Evolutionary conservation across 192 early-diverging fungal species (phyloP).

Genomic region (Diversispora eburnea): DNA sequence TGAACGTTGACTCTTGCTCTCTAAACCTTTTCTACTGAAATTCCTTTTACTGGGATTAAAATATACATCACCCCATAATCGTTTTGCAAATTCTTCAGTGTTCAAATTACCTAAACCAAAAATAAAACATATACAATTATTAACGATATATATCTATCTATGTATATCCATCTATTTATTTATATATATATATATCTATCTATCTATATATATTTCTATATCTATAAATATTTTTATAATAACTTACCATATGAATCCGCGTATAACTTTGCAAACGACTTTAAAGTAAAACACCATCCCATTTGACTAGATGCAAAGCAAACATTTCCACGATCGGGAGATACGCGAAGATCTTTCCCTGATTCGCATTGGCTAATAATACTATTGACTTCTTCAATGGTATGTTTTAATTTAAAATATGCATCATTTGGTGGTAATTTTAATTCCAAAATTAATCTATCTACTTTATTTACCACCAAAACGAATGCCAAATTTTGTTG

Average conservation of each 20-base stretch:
- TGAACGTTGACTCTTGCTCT: constrained; percentile 61
- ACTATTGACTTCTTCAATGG: constrained; percentile 94
- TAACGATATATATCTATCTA: background rate
- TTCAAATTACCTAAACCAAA: constrained; percentile 53
- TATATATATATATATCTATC: background rate
- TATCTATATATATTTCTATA: background rate
- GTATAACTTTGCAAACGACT: constrained; percentile 91
- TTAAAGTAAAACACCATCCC: constrained; percentile 92
- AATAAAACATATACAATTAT: constrained; percentile 13
- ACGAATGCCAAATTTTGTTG: constrained; percentile 75
- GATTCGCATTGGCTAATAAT: constrained; percentile 29
- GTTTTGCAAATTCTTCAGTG: constrained; percentile 77
- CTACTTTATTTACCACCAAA: constrained; percentile 96
- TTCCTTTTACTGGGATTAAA: constrained; percentile 75
- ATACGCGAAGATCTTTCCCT: constrained; percentile 67
- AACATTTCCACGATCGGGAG: constrained; percentile 94
- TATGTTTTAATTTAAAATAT: constrained; percentile 94
- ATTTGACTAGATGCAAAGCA: constrained; percentile 87
- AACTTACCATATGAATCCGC: constrained; percentile 67
- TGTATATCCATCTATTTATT: background rate
- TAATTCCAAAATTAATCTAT: constrained; percentile 94
- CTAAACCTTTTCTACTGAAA: constrained; percentile 72
- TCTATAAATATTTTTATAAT: background rate
- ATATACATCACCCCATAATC: constrained; percentile 97
- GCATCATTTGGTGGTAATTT: constrained; percentile 95